phyloP scores from a whole-genome alignment of 768 basidiomycete species.

The Porphyrellus cyaneotinctus region DNA sequence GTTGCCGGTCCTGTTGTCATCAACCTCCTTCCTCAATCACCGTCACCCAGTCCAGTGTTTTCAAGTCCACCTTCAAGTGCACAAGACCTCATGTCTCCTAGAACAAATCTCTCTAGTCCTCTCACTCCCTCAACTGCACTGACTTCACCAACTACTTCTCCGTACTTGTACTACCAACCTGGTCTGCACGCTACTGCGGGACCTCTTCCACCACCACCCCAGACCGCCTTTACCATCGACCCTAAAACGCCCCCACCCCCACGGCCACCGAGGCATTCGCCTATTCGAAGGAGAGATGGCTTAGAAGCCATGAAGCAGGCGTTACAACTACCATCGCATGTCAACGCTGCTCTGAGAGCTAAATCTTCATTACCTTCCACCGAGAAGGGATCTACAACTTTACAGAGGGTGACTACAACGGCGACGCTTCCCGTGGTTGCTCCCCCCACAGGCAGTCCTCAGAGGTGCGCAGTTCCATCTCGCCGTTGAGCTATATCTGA shows the following conservation, averaged over 20 bases:
- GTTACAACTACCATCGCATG: slow-evolving; percentile 55
- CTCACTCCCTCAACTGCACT: slow-evolving; percentile 25
- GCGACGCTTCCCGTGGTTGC: background rate
- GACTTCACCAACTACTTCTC: slow-evolving; percentile 31
- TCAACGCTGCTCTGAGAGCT: slow-evolving; percentile 39
- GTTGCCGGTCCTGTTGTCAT: slow-evolving; percentile 63
- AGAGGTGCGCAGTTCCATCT: slow-evolving; percentile 16
- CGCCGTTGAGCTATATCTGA: background rate
- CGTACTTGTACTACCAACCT: slow-evolving; percentile 60
- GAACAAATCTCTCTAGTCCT: slow-evolving; percentile 22
- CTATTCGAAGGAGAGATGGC: slow-evolving; percentile 45
- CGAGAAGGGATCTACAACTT: slow-evolving; percentile 27
- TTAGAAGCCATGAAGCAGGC: slow-evolving; percentile 57
- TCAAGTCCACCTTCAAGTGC: slow-evolving; percentile 26
- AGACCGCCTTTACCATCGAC: slow-evolving; percentile 48
- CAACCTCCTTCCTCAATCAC: slow-evolving; percentile 38
- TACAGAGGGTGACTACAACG: slow-evolving; percentile 17
- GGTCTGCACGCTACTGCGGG: slow-evolving; percentile 69
- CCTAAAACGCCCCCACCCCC: slow-evolving; percentile 50
- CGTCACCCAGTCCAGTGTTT: slow-evolving; percentile 26
- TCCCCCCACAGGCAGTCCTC: slow-evolving; percentile 9
- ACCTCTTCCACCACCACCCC: slow-evolving; percentile 67
- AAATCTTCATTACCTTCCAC: slow-evolving; percentile 19
- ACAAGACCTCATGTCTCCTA: slow-evolving; percentile 29
- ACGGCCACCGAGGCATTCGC: slow-evolving; percentile 60